A percentile compares a stretch with the other conserved stretches of the same genome.
phyloP scores from a whole-genome alignment of 2,329 filamentous ascomycete genomes.

The Pseudocercospora vitis region DNA sequence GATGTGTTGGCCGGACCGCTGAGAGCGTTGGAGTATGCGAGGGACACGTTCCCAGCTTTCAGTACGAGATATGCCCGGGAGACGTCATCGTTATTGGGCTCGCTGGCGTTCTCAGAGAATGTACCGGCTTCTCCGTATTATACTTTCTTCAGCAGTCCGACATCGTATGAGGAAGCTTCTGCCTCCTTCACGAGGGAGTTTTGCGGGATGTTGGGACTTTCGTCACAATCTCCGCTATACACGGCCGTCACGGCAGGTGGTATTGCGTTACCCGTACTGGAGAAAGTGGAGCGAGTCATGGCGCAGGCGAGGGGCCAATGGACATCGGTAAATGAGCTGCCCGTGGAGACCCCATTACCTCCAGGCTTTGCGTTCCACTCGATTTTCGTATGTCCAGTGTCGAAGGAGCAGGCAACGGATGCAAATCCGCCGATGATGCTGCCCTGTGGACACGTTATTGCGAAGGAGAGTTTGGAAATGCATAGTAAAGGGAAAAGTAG shows the following conservation, averaged over 20 bases:
- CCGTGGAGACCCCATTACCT: slow-evolving; percentile 67
- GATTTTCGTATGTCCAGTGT: slow-evolving; percentile 97
- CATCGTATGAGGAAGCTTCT: slow-evolving; percentile 79
- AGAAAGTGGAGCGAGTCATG: slow-evolving; percentile 87
- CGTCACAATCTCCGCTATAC: slow-evolving; percentile 88
- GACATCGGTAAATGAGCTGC: slow-evolving; percentile 87
- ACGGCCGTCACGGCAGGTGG: slow-evolving; percentile 88
- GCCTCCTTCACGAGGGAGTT: slow-evolving; percentile 79
- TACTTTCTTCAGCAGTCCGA: slow-evolving; percentile 71
- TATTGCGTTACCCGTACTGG: slow-evolving; percentile 82
- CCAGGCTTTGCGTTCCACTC: slow-evolving; percentile 76
- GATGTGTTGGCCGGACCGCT: slow-evolving; percentile 55
- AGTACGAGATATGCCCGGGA: slow-evolving; percentile 72
- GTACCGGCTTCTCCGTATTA: slow-evolving; percentile 74
- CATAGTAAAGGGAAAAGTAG: slow-evolving; percentile 69
- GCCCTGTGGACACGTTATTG: slow-evolving; percentile 91
- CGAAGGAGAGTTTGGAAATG: slow-evolving; percentile 75
- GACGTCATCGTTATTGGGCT: slow-evolving; percentile 76
- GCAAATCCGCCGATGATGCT: slow-evolving; percentile 95
- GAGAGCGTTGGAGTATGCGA: slow-evolving; percentile 74
- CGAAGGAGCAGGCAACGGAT: slow-evolving; percentile 93
- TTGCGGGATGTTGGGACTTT: slow-evolving; percentile 85
- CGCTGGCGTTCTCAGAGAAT: slow-evolving; percentile 77
- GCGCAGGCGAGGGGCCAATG: slow-evolving; percentile 89
- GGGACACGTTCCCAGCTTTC: slow-evolving; percentile 71